Evolutionary conservation across 2,329 filamentous ascomycete species (phyloP), one percentile per base, ranked within the genome.

Genomic region (Neocatenulostroma microsporum): DNA sequence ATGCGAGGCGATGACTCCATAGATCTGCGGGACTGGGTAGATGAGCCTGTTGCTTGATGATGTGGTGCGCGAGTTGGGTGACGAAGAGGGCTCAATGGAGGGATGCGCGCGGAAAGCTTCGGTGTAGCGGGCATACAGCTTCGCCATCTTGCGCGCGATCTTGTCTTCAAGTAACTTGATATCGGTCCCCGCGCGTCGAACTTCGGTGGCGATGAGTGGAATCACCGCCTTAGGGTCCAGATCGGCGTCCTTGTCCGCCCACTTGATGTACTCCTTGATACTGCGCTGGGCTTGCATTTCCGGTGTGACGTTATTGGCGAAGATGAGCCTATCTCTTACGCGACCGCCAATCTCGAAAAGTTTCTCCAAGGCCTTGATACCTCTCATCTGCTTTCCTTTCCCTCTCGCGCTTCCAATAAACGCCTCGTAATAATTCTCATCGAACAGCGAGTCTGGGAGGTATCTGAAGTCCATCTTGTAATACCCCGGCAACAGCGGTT

Each of bases 391-490:
- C 3, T 59, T 56, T 17, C 58, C 57, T 2, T 59, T 56, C 17
- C 58, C 57, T 14, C 54, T 50, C 2, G 58, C 40, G 10, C 64
- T 57, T 29, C 64, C 61, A 39, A 78, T 67, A 42, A 70, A 66
- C 0, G 70, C 63, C 14, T 61, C 56, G 27, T 62, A 56, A 13
- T 60, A 45, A 9, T 60, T 54, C 2, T 54, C 46, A 7, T 66
- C 64, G 54, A 78, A 78, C 2, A 78, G 53, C 7, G 63, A 60
- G 7, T 67, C 61, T 2, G 74, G 74, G 11, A 78, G 51, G 12
- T 68, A 73, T 7, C 58, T 56, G 43, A 76, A 76, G 44, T 77
- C 73, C 33, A 65, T 54, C 29, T 62, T 58, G 72, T 73, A 77
- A 41, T 60, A 59, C 10, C 55, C 51, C 2, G 72, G 71, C 10